phyloP scores from a whole-genome alignment of 2,329 filamentous ascomycete species.

The Aspergillus sp. region DNA sequence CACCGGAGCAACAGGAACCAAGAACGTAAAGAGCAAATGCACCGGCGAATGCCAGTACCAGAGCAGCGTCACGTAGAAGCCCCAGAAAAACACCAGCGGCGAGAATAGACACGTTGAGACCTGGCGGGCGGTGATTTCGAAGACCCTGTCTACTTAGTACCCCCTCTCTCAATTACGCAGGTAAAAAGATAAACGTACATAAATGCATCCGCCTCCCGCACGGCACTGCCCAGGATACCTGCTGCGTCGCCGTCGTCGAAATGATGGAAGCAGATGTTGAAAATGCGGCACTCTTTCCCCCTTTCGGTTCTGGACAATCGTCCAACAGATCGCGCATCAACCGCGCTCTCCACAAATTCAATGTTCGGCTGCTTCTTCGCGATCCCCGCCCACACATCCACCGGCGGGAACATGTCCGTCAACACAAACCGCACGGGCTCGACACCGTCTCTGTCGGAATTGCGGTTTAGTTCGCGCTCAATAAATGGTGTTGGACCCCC shows the following conservation, averaged over 20 bases:
- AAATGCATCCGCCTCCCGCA: constrained; percentile 25
- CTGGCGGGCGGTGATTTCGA: constrained; percentile 13
- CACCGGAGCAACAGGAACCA: constrained; percentile 66
- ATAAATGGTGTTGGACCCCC: constrained; percentile 69
- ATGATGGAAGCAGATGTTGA: constrained; percentile 75
- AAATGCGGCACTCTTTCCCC: constrained; percentile 65
- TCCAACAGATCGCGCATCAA: constrained; percentile 58
- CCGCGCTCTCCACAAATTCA: constrained; percentile 58
- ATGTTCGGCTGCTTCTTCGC: constrained; percentile 56
- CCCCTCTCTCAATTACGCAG: no score
- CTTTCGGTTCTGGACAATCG: constrained; percentile 44
- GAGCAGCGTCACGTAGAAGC: constrained; percentile 24
- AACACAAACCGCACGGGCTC: constrained; percentile 58
- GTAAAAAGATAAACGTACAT: constrained; percentile 18
- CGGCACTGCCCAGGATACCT: constrained; percentile 58
- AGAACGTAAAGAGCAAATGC: constrained; percentile 66
- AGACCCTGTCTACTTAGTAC: constrained; percentile 9
- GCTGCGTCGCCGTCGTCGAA: constrained; percentile 65
- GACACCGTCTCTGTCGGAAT: constrained; percentile 21
- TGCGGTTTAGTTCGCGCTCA: constrained; percentile 58
- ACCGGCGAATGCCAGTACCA: constrained; percentile 48
- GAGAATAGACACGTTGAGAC: constrained; percentile 11
- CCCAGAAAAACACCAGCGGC: constrained; percentile 27
- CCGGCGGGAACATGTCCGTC: constrained; percentile 66
- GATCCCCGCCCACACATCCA: constrained; percentile 58